Evolutionary conservation across 345 rosid genomes (phyloP), one percentile per base, ranked within the genome.

Genomic region (Passiflora organensis): DNA sequence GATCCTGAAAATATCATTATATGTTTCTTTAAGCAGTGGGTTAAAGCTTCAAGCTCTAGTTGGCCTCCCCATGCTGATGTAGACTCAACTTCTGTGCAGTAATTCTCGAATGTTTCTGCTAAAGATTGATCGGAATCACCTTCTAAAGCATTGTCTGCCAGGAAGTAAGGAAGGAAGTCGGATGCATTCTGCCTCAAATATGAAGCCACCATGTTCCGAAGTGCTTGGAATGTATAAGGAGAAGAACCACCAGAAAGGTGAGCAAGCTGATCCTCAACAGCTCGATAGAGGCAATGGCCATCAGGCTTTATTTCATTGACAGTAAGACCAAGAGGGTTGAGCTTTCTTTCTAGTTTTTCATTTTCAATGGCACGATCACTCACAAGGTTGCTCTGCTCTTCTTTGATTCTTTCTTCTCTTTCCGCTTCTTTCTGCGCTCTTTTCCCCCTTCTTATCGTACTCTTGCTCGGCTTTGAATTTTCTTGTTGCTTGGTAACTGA

Each of bases 281-380:
- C 96, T 36, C 94, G 70, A 76, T 86, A 93, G 58, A 89, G 95
- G 66, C 99, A 89, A 67, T 89, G 87, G 13, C 95, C 99, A 48
- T 93, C 91, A 18, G 99, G 87, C 64, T 86, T 93, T 37, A 89
- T 89, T 76, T 89, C 91, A 43, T 59, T 75, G 42, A 86, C 57
- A 0, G 78, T 73, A 72, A 89, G 69, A 17, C 95, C 89, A 42
- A 82, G 54, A 18, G 91, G 96, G 50, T 81, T 78, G 34, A 84
- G 82, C 64, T 82, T 82, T 57, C 17, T 65, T 50, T 68, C 78
- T 67, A 84, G 62, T 34, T 79, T 80, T 58, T 78, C 75, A 42
- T 84, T 63, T 69, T 93, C 96, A 5, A 89, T 63, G 69, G 74
- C 53, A 55, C 80, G 74, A 59, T 86, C 94, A 50, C 90, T 93